phyloP scores from a whole-genome alignment of 129 eudicot species.

The Apium graveolens region DNA sequence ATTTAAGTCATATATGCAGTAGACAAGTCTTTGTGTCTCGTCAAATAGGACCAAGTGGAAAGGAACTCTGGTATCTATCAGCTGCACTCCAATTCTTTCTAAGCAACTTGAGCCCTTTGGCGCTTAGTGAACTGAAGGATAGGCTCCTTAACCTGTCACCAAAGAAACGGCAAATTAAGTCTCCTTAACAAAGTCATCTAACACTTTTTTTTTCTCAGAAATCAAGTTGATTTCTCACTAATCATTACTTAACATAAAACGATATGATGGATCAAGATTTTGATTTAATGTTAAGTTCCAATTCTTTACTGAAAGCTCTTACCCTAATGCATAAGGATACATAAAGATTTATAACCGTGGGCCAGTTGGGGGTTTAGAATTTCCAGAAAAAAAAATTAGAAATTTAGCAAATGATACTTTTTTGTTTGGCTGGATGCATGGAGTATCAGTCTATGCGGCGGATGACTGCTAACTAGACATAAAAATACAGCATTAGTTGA shows the following conservation, averaged over 20 bases:
- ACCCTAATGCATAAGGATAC: neutral
- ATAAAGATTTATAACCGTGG: no score
- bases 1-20: neutral
- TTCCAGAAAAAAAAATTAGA: no score
- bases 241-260: neutral
- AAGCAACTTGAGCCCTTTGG: slow-evolving; percentile 54
- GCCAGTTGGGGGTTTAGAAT: no score
- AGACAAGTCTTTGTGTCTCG: neutral
- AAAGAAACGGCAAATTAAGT: neutral
- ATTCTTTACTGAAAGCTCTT: neutral
- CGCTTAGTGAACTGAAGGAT: slow-evolving; percentile 72
- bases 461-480: neutral
- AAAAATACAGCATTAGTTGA: neutral
- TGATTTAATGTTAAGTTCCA: neutral
- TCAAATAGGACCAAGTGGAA: neutral
- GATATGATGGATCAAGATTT: neutral
- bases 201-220: neutral
- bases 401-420: neutral
- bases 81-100: neutral
- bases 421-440: no score
- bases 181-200: neutral
- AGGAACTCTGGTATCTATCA: neutral
- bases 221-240: neutral
- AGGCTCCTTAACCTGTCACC: slow-evolving; percentile 76
- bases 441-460: no score